Evolutionary conservation across 1,284 basidiomycete genomes (phyloP).

Genomic region (Farysia itapuensis): DNA sequence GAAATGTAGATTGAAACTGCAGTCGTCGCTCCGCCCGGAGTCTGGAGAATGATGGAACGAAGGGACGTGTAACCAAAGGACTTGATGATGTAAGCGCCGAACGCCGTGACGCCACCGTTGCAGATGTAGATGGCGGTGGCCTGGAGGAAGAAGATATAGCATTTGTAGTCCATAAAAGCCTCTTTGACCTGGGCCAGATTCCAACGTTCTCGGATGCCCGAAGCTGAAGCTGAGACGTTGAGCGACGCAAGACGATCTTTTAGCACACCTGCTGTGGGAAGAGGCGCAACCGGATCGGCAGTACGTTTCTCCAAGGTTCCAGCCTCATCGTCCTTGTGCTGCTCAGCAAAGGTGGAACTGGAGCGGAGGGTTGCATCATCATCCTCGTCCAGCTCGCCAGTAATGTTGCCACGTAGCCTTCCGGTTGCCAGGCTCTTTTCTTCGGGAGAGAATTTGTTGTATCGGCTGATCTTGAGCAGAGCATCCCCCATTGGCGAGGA

Average conservation of each 20-base stretch:
- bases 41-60: slow-evolving; percentile 62
- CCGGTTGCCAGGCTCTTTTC: slow-evolving; percentile 54
- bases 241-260: slow-evolving; percentile 23
- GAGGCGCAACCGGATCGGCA: background rate
- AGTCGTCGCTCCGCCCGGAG: slow-evolving; percentile 61
- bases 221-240: slow-evolving; percentile 26
- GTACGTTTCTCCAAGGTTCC: slow-evolving; percentile 4
- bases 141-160: slow-evolving; percentile 63
- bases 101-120: slow-evolving; percentile 62
- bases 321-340: too few species aligned
- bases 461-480: slow-evolving; percentile 30
- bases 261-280: slow-evolving; percentile 11
- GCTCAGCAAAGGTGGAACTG: slow-evolving; percentile 5
- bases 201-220: slow-evolving; percentile 46
- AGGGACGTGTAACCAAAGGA: slow-evolving; percentile 63
- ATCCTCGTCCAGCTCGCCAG: slow-evolving; percentile 58
- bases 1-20: slow-evolving; percentile 62
- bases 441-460: slow-evolving; percentile 38
- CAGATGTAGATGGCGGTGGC: slow-evolving; percentile 60
- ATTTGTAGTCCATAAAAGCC: slow-evolving; percentile 62
- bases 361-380: slow-evolving; percentile 17
- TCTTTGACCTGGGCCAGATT: slow-evolving; percentile 61
- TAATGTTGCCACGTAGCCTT: slow-evolving; percentile 59
- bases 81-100: slow-evolving; percentile 63
- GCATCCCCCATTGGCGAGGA: slow-evolving; percentile 59